Base-by-base conservation (phyloP, 805 yeast species). In the Candida endomychidarum region DNA sequence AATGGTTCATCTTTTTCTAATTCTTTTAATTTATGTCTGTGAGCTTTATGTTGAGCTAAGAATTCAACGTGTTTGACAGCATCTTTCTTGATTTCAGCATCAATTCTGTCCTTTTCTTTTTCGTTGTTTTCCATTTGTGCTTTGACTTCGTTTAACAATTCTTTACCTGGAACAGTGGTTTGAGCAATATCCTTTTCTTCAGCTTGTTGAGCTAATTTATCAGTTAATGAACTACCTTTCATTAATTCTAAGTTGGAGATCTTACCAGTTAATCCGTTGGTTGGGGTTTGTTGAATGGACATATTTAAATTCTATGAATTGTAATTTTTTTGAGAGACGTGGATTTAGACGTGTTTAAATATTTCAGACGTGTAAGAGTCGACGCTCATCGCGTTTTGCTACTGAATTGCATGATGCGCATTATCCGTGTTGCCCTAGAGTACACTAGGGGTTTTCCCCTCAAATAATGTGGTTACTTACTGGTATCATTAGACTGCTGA, bases 1-100 rank as follows among this genome's bases (percentile, higher is more conserved):
- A 91, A 67, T 1, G 98, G 98, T 75, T 91, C 99, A 42, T 86
- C 85, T 64, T 78, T 78, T 72, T 91, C 96, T 55, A 78, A 53
- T 46, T 71, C 86, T 70, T 82, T 82, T 58, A 91, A 71, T 48
- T 74, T 46, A 55, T 80, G 86, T 70, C 95, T 82, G 62, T 85
- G 89, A 21, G 75, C 79, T 51, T 70, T 75, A 66, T 84, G 91
- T 47, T 71, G 65, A 25, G 62, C 61, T 56, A 84, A 70, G 64
- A 84, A 85, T 34, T 67, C 61, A 45, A 67, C 52, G 63, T 85
- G 93, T 23, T 58, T 65, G 19, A 62, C 64, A 40, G 60, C 58
- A 21, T 50, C 54, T 34, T 36, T 37, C 10, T 28, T 22, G 17
- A 50, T 51, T 28, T 29, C 36, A 22, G 34, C 34, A 8, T 28